Conservation (phyloP, 1,284 basidiomycete species). For the Ustilago nuda region DNA sequence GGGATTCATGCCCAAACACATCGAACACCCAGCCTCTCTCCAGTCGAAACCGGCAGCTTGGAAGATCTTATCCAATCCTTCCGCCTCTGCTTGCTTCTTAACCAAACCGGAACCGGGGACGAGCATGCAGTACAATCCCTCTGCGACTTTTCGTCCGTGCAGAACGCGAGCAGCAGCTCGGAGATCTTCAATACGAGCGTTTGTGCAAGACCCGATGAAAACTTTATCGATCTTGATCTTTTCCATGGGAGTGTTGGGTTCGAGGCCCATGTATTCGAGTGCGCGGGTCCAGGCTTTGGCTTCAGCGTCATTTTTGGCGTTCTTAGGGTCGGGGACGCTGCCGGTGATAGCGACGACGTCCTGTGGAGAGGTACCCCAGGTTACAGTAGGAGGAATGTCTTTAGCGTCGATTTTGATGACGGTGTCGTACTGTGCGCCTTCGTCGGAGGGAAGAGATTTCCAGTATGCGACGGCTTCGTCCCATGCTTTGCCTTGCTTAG, state of each 20-base stretch:
- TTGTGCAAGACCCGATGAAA: constrained; percentile 69
- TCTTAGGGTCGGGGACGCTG: constrained; percentile 61
- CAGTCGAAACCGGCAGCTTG: constrained; percentile 68
- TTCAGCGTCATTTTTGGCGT: constrained; percentile 58
- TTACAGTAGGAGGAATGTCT: constrained; percentile 66
- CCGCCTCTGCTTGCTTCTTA: constrained; percentile 69
- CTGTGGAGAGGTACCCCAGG: constrained; percentile 67
- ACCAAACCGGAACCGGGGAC: constrained; percentile 68
- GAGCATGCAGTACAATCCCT: constrained; percentile 65
- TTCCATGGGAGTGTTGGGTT: constrained; percentile 63
- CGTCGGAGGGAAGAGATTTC: constrained; percentile 64
- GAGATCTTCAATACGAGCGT: constrained; percentile 67
- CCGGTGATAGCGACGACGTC: constrained; percentile 67
- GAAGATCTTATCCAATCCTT: constrained; percentile 69
- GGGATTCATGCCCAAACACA: constrained; percentile 69
- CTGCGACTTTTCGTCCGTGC: constrained; percentile 63
- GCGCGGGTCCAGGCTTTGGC: constrained; percentile 56
- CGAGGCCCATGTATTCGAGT: constrained; percentile 68
- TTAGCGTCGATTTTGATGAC: constrained; percentile 64
- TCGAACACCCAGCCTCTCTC: constrained; percentile 68
- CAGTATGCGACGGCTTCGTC: constrained; percentile 65
- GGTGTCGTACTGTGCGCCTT: constrained; percentile 64
- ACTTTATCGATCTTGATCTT: constrained; percentile 69
- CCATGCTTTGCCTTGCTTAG: constrained; percentile 61
- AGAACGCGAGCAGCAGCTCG: constrained; percentile 65